Evolutionary conservation across 2,329 filamentous ascomycete genomes (phyloP), one percentile per base, ranked within the genome.

Genomic region (Biscogniauxia marginata): DNA sequence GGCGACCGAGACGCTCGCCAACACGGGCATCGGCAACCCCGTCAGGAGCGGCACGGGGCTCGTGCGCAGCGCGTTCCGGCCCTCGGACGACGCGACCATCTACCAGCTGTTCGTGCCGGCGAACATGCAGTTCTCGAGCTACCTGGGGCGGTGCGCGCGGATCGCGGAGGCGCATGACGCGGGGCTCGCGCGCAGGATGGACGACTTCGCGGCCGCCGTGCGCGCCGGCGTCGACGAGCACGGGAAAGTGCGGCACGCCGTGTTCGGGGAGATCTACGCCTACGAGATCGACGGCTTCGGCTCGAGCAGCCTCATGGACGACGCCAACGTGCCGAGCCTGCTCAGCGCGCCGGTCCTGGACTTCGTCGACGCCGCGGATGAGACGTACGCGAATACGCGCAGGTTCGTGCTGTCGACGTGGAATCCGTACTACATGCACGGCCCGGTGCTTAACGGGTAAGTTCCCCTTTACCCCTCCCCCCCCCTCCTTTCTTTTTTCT

Each of bases 81-180:
- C 90, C 2, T 90, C 86, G 57, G 90, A 93, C 71, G 90, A 93
- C 69, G 84, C 89, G 22, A 89, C 87, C 1, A 91, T 88, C 46
- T 83, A 90, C 57, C 88, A 90, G 62, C 89, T 88, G 69, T 85
- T 91, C 70, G 89, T 93, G 63, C 90, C 90, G 0, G 84, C 87
- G 13, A 93, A 93, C 68, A 87, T 87, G 84, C 85, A 86, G 81
- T 84, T 87, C 65, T 77, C 82, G 30, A 73, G 77, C 43, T 84
- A 83, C 61, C 73, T 87, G 1, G 73, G 73, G 7, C 55, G 71
- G 71, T 62, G 75, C 70, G 55, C 75, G 74, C 45, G 70, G 65
- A 63, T 75, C 50, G 67, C 71, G 66, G 62, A 64, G 34, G 48
- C 52, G 7, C 60, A 69, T 19, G 65, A 70, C 47, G 55, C 55